Evolutionary conservation across 2,329 filamentous ascomycete genomes (phyloP).

Genomic region (Alternaria consortialis): DNA sequence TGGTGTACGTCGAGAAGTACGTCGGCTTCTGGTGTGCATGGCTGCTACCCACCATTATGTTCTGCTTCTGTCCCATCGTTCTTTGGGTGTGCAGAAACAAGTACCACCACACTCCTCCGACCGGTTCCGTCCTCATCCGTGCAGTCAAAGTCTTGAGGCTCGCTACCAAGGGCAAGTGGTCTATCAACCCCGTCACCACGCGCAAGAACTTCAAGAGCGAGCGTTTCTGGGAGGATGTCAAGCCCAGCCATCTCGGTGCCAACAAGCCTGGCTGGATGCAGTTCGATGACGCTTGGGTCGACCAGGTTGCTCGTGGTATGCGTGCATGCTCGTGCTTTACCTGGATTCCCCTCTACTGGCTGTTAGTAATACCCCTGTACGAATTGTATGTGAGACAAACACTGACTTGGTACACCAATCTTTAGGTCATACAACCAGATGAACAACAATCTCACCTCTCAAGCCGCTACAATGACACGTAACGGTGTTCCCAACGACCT

Average conservation of each 20-base stretch:
- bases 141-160: conserved; percentile 68
- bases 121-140: conserved; percentile 75
- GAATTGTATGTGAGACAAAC: too few species aligned
- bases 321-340: conserved; percentile 60
- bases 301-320: conserved; percentile 56
- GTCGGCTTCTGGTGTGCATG: conserved; percentile 79
- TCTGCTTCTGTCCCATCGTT: conserved; percentile 69
- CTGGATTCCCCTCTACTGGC: conserved; percentile 58
- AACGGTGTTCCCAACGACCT: conserved; percentile 65
- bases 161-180: conserved; percentile 71
- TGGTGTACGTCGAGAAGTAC: conserved; percentile 80
- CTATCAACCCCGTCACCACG: conserved; percentile 67
- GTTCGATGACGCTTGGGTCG: conserved; percentile 84
- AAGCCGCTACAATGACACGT: conserved; percentile 63
- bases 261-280: conserved; percentile 77
- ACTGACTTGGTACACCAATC: too few species aligned
- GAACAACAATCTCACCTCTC: conserved; percentile 64
- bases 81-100: conserved; percentile 67
- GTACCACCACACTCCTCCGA: conserved; percentile 72
- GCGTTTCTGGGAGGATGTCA: conserved; percentile 72
- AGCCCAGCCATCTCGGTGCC: conserved; percentile 69
- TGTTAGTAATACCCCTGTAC: conserved; percentile 24
- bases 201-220: conserved; percentile 66
- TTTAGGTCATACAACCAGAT: conserved; percentile 61
- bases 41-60: conserved; percentile 72